These are phyloP conservation scores for Acrocalymma vagum DNA, from an alignment of 2,329 filamentous ascomycete species.

Conservation along the genomic window DNA sequence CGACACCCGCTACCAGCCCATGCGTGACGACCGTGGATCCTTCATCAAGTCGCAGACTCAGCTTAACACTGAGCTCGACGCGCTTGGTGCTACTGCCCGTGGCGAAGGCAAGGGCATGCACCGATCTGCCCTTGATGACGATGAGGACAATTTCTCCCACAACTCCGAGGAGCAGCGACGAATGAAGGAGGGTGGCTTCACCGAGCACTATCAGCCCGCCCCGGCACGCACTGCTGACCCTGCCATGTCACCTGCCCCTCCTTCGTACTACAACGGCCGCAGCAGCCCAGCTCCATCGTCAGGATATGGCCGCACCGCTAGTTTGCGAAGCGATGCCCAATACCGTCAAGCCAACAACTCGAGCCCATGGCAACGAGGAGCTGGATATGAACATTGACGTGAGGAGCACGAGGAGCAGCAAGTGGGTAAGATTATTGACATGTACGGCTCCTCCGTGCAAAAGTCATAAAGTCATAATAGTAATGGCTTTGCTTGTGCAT, in stretches of 20 bases:
- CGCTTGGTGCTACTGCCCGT: conserved; percentile 85
- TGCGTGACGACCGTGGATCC: conserved; percentile 94
- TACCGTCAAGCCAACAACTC: conserved; percentile 61
- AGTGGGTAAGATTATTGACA: conserved; percentile 45
- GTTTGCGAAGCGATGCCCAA: conserved; percentile 37
- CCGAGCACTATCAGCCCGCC: conserved; percentile 51
- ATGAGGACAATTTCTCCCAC: conserved; percentile 73
- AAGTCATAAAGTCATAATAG: conserved; percentile 33
- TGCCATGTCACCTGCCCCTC: conserved; percentile 44
- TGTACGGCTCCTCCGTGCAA: conserved; percentile 40
- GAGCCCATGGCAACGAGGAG: conserved; percentile 72
- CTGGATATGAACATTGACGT: conserved; percentile 68
- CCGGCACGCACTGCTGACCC: conserved; percentile 58
- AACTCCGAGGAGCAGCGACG: conserved; percentile 55
- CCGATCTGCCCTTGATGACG: conserved; percentile 73
- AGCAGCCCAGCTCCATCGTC: conserved; percentile 40
- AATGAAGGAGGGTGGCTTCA: conserved; percentile 46
- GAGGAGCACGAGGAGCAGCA: conserved; percentile 47
- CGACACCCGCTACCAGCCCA: conserved; percentile 92
- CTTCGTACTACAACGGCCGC: conserved; percentile 44
- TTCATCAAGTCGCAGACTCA: conserved; percentile 97
- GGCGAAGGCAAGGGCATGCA: conserved; percentile 69
- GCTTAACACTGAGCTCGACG: conserved; percentile 88
- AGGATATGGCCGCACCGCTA: conserved; percentile 35
- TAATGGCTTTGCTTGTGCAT: conserved; percentile 31